Evolutionary conservation across 352 stramenopile genomes (phyloP), one percentile per base, ranked within the genome.

Genomic region (Phytopythium sindhum): DNA sequence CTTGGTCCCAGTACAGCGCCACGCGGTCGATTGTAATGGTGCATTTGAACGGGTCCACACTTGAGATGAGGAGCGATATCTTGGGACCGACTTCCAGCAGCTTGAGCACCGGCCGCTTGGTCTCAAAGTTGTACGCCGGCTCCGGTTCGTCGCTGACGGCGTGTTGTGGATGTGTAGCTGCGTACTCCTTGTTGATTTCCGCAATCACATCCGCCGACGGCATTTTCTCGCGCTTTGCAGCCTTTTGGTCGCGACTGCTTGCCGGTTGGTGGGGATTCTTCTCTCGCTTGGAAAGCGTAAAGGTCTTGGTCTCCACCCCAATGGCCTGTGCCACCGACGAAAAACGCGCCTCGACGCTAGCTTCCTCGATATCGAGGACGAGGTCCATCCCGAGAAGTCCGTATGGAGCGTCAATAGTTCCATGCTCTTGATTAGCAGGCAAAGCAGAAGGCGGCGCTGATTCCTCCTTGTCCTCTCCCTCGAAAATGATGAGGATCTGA

Each of bases 1-100:
- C 78, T 37, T 91, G 80, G 52, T 92, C 81, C 84, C 84, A 92
- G 53, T 91, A 92, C 6, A 91, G 3, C 1, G 74, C 72, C 8
- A 79, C 69, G 65, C 84, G 81, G 37, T 89, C 68, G 4, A 77
- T 57, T 21, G 74, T 76, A 10, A 91, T 53, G 61, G 80, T 81
- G 4, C 61, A 74, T 29, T 84, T 77, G 28, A 90, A 78, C 50
- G 84, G 84, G 21, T 78, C 60, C 12, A 80, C 64, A 28, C 72
- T 87, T 2, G 78, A 82, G 14, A 88, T 61, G 37, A 86, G 39
- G 7, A 92, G 66, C 9, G 72, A 85, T 23, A 75, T 78, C 65
- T 77, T 90, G 1, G 81, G 72, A 0, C 74, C 63, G 28, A 92
- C 61, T 60, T 91, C 84, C 9, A 92, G 50, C 14, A 92, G 31